Evolutionary conservation across 805 yeast genomes (phyloP), one percentile per base, ranked within the genome.

Genomic region (Nakazawaea holstii): DNA sequence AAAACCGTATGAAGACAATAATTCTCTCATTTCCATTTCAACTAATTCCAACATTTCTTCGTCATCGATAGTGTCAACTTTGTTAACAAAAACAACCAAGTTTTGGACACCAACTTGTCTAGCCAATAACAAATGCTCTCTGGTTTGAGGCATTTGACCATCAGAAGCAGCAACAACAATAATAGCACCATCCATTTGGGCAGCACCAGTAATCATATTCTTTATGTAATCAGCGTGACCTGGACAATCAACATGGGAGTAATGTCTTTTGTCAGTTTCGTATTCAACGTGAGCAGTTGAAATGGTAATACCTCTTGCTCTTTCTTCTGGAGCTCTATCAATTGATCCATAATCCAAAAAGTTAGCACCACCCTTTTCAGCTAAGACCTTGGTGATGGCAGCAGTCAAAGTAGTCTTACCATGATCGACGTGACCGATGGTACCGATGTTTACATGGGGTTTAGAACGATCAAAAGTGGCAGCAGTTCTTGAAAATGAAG

Each of bases 1-100:
- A 58, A 92, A 94, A 51, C 97, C 98, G 70, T 91, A 94, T 57
- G 87, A 77, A 57, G 82, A 64, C 65, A 94, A 78, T 56, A 94
- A 79, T 68, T 94, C 99, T 76, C 99, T 87, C 99, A 94, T 94
- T 79, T 94, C 99, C 99, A 94, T 94, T 77, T 94, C 99, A 57
- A 94, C 99, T 61, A 94, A 83, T 78, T 94, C 99, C 69, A 94
- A 80, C 97, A 92, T 94, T 78, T 94, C 99, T 56, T 96, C 95
- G 69, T 94, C 99, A 66, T 94, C 97, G 65, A 94, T 81, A 59
- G 96, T 87, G 70, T 94, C 99, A 60, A 94, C 94, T 78, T 94
- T 94, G 87, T 94, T 94, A 52, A 94, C 98, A 61, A 87, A 94
- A 45, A 94, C 99, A 69, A 94, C 97, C 65, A 94, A 80, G 73